These are phyloP conservation scores for Teratosphaeria destructans DNA, from an alignment of 2,329 filamentous ascomycete species.

Conservation along the genomic window DNA sequence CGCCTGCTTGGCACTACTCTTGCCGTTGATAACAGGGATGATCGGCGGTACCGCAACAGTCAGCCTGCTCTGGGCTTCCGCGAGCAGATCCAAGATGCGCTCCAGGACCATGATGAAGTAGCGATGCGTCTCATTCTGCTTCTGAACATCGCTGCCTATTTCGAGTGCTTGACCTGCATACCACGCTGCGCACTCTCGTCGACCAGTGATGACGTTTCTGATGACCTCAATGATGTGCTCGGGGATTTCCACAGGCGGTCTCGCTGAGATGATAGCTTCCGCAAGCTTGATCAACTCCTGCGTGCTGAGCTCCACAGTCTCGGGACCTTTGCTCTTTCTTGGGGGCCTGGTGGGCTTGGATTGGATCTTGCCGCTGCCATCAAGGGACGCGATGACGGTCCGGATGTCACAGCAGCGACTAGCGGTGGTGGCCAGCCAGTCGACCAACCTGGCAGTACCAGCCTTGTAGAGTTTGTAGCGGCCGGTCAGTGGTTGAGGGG, in stretches of 20 bases:
- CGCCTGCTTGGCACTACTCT: neutral
- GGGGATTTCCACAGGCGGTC: neutral
- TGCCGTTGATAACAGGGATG: neutral
- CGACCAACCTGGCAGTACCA: constrained; percentile 2
- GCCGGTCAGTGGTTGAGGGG: neutral
- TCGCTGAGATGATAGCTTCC: constrained; percentile 2
- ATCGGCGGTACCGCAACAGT: neutral
- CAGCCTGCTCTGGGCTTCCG: neutral
- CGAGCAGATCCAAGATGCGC: constrained; percentile 2
- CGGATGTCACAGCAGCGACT: constrained; percentile 4
- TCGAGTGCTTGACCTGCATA: constrained; percentile 1
- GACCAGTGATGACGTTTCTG: constrained; percentile 4
- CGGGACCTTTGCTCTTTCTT: neutral
- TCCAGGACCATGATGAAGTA: constrained; percentile 6
- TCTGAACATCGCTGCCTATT: neutral
- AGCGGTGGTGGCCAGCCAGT: constrained; percentile 3
- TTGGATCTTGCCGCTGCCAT: neutral
- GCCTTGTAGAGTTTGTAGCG: constrained; percentile 4
- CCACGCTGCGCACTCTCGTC: constrained; percentile 1
- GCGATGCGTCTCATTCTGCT: constrained; percentile 5
- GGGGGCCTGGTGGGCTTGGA: neutral
- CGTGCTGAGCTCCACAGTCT: constrained; percentile 1
- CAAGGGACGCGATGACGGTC: constrained; percentile 1
- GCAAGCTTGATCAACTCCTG: constrained; percentile 5
- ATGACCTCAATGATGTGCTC: neutral